These are phyloP conservation scores for Cantharellus anzutake DNA, from an alignment of 768 basidiomycete species.

Conservation along the genomic window DNA sequence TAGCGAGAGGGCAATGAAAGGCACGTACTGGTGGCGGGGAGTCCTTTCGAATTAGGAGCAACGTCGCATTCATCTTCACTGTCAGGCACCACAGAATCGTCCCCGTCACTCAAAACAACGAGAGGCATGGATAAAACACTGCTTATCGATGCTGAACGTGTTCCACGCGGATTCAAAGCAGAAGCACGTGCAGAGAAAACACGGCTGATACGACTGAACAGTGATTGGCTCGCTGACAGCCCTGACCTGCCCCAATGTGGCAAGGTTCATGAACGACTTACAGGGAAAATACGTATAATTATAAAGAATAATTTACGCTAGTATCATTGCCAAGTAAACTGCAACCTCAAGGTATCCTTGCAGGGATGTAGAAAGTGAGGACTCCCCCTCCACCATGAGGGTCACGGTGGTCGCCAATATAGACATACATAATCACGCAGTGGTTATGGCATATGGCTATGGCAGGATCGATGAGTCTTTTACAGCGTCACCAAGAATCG, in stretches of 20 bases:
- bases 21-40: neutral
- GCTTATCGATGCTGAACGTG: no score
- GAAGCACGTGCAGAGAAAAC: no score
- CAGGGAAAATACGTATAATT: no score
- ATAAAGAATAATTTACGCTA: no score
- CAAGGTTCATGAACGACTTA: no score
- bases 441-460: conserved; percentile 15
- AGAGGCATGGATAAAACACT: no score
- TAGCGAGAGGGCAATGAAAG: no score
- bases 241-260: no score
- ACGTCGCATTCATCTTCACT: neutral
- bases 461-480: neutral
- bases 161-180: no score
- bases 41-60: neutral
- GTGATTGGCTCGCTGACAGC: no score
- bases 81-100: neutral
- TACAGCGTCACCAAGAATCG: neutral
- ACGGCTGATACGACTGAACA: no score
- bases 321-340: neutral
- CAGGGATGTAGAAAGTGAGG: conserved; percentile 16
- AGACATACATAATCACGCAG: conserved; percentile 17
- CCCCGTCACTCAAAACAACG: no score
- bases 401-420: conserved; percentile 12
- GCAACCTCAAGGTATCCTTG: conserved; percentile 1
- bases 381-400: conserved; percentile 10